These are phyloP conservation scores for Talaromyces piceae DNA, from an alignment of 2,329 filamentous ascomycete species.

Conservation along the genomic window DNA sequence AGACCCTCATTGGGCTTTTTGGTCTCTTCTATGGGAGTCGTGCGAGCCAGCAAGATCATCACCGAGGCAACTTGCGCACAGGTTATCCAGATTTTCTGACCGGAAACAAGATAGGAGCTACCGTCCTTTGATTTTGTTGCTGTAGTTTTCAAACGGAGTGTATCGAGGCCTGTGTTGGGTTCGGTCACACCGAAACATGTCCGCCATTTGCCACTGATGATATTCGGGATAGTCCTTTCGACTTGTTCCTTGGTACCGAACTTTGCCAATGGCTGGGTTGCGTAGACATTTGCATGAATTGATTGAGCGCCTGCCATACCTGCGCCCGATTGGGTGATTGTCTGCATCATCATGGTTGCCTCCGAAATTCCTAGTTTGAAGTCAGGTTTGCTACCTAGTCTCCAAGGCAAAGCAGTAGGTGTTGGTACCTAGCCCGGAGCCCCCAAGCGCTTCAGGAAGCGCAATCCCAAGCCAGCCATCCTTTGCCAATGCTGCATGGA, in stretches of 20 bases:
- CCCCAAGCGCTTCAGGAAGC: slow-evolving; percentile 65
- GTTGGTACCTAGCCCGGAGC: slow-evolving; percentile 51
- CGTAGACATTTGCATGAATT: slow-evolving; percentile 49
- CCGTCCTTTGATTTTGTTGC: slow-evolving; percentile 50
- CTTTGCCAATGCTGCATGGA: slow-evolving; percentile 66
- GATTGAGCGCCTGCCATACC: slow-evolving; percentile 63
- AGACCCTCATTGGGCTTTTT: slow-evolving; percentile 66
- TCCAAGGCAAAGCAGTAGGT: neutral
- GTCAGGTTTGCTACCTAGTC: neutral
- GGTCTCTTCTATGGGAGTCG: slow-evolving; percentile 60
- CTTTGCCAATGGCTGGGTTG: slow-evolving; percentile 63
- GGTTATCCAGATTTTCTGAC: slow-evolving; percentile 87
- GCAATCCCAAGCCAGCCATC: slow-evolving; percentile 79
- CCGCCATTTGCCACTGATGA: slow-evolving; percentile 64
- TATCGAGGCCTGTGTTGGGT: slow-evolving; percentile 72
- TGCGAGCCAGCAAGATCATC: slow-evolving; percentile 77
- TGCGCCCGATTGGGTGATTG: slow-evolving; percentile 68
- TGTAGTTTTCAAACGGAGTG: slow-evolving; percentile 59
- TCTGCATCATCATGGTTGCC: slow-evolving; percentile 82
- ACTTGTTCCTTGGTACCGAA: slow-evolving; percentile 63
- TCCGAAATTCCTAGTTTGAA: slow-evolving; percentile 56
- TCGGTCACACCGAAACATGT: slow-evolving; percentile 83
- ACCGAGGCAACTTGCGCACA: slow-evolving; percentile 74
- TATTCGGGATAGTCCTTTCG: slow-evolving; percentile 56
- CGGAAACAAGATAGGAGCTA: slow-evolving; percentile 58